phyloP scores from a whole-genome alignment of 768 basidiomycete species.

The Tephrocybe sp. region DNA sequence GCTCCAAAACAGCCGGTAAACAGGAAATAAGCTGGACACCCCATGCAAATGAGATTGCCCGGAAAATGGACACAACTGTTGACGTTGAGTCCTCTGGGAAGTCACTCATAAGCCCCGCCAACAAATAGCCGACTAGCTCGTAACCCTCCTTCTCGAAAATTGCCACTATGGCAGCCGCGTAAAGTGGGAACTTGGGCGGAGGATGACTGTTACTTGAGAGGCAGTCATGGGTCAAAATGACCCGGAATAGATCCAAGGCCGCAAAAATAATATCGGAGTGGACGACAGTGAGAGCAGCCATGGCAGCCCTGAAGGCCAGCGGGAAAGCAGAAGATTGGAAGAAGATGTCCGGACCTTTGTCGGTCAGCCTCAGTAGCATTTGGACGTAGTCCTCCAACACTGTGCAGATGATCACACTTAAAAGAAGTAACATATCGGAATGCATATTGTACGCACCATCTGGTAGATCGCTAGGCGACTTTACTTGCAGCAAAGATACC shows the following conservation, averaged over 20 bases:
- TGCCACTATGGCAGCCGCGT: constrained; percentile 58
- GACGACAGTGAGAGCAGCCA: constrained; percentile 81
- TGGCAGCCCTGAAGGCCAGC: constrained; percentile 69
- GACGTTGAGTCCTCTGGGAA: constrained; percentile 87
- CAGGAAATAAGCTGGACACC: constrained; percentile 67
- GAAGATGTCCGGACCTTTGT: constrained; percentile 70
- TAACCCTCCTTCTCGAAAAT: constrained; percentile 73
- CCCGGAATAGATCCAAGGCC: constrained; percentile 77
- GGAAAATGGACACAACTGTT: constrained; percentile 74
- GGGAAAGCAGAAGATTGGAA: constrained; percentile 80
- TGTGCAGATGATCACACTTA: constrained; percentile 26
- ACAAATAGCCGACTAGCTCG: constrained; percentile 63
- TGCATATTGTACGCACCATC: constrained; percentile 89
- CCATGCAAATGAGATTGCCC: constrained; percentile 67
- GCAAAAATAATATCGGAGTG: constrained; percentile 82
- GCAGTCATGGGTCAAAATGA: constrained; percentile 74
- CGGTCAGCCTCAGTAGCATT: constrained; percentile 67
- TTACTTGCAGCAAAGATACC: constrained; percentile 63
- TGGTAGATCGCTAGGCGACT: constrained; percentile 73
- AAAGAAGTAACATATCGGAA: too few relatives aligned
- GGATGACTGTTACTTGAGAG: constrained; percentile 44
- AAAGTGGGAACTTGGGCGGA: constrained; percentile 62
- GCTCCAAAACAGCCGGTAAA: constrained; percentile 71
- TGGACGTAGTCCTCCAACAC: constrained; percentile 95
- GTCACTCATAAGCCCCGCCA: constrained; percentile 79